Percentiles rank a stretch among this genome's conserved stretches.
phyloP scores from a whole-genome alignment of 768 basidiomycete species.

The Boletus subparvulus region DNA sequence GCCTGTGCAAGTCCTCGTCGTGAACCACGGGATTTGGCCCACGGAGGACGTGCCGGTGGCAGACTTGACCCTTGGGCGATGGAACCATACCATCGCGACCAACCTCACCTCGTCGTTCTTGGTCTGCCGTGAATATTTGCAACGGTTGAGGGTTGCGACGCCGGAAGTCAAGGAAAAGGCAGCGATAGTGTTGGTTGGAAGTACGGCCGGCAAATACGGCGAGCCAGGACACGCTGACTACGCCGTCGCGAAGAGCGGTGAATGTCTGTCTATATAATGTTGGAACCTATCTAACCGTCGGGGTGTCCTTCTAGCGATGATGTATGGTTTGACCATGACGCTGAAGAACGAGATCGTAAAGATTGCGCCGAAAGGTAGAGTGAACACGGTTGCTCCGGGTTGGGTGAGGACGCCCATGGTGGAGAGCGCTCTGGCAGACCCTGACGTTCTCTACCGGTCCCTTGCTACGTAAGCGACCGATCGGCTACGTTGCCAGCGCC shows the following conservation, averaged over 20 bases:
- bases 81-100: conserved; percentile 58
- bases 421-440: conserved; percentile 55
- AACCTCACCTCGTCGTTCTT: conserved; percentile 72
- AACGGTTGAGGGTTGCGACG: conserved; percentile 38
- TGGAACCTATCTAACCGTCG: neutral
- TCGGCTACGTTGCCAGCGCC: neutral
- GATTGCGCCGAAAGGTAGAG: conserved; percentile 67
- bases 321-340: conserved; percentile 67
- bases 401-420: conserved; percentile 69
- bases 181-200: conserved; percentile 64
- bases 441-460: conserved; percentile 51
- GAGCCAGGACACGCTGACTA: conserved; percentile 70
- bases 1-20: conserved; percentile 54
- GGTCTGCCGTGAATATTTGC: conserved; percentile 61
- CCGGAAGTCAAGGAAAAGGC: conserved; percentile 53
- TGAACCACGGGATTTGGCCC: conserved; percentile 62
- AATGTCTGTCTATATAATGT: neutral
- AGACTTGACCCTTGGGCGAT: conserved; percentile 60
- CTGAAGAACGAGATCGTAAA: conserved; percentile 82
- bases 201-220: conserved; percentile 71
- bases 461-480: conserved; percentile 59
- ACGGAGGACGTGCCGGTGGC: conserved; percentile 47
- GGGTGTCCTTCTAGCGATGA: conserved; percentile 47
- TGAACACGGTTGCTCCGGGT: conserved; percentile 69
- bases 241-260: conserved; percentile 67